Conservation (phyloP, 345 rosid genomes). For the Boechera stricta region DNA sequence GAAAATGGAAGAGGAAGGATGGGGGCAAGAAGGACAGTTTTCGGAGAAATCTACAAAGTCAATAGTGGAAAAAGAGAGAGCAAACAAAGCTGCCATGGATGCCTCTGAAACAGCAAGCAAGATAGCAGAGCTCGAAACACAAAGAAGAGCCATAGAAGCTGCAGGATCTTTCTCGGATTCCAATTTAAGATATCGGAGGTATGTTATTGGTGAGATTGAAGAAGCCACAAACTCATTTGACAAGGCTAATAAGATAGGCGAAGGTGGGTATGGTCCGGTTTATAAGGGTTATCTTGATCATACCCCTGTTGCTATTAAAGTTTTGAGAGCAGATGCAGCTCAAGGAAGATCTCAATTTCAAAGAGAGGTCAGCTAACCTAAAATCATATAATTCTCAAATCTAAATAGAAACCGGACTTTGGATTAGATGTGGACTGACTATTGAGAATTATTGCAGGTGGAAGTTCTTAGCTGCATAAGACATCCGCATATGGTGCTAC, state of each 20-base stretch:
- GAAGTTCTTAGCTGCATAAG: slow-evolving; percentile 89
- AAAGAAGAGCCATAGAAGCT: slow-evolving; percentile 54
- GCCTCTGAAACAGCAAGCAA: slow-evolving; percentile 71
- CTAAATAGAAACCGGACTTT: neutral
- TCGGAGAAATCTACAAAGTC: slow-evolving; percentile 73
- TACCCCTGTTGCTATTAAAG: slow-evolving; percentile 85
- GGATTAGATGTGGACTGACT: slow-evolving; percentile 1
- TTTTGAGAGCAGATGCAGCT: slow-evolving; percentile 89
- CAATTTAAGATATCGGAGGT: slow-evolving; percentile 69
- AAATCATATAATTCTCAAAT: neutral
- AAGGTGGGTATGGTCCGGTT: slow-evolving; percentile 98
- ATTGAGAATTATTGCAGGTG: slow-evolving; percentile 52
- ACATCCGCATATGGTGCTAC: slow-evolving; percentile 97
- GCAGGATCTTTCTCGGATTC: slow-evolving; percentile 40
- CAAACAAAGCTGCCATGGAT: slow-evolving; percentile 65
- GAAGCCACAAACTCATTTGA: slow-evolving; percentile 69
- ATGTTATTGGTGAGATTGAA: slow-evolving; percentile 79
- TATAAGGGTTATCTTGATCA: slow-evolving; percentile 82
- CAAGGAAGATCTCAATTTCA: slow-evolving; percentile 90
- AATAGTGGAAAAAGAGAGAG: slow-evolving; percentile 64
- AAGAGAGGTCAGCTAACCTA: slow-evolving; percentile 67
- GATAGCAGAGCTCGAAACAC: slow-evolving; percentile 66
- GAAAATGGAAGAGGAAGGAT: slow-evolving; percentile 66
- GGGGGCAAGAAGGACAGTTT: slow-evolving; percentile 58
- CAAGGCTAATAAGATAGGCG: slow-evolving; percentile 67